These are phyloP conservation scores for Rhizophagus prolifer DNA, from an alignment of 192 early-diverging fungal genomes.

Conservation along the genomic window DNA sequence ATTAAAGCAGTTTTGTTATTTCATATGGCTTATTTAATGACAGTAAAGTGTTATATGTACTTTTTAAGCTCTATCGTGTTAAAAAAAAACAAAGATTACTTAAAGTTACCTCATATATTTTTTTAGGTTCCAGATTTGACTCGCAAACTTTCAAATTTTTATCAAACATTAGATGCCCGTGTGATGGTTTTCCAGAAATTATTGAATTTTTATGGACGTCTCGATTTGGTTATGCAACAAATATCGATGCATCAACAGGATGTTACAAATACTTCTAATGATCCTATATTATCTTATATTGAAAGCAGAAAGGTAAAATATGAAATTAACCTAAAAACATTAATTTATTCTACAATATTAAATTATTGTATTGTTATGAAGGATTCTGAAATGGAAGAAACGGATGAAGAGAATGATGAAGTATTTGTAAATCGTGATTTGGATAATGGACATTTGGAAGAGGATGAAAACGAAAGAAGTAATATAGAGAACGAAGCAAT, in stretches of 20 bases:
- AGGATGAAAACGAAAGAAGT: conserved; percentile 34
- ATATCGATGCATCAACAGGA: conserved; percentile 42
- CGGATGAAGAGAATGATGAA: conserved; percentile 38
- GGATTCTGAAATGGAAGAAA: conserved; percentile 12
- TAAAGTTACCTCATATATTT: background rate
- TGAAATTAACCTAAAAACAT: background rate
- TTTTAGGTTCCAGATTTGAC: conserved; percentile 46
- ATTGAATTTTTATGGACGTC: conserved; percentile 47
- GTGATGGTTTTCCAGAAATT: conserved; percentile 48
- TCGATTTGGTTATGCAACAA: conserved; percentile 54
- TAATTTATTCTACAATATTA: background rate
- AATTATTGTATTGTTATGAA: background rate
- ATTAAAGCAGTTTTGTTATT: conserved; percentile 50
- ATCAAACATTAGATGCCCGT: conserved; percentile 49
- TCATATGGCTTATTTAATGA: conserved; percentile 60
- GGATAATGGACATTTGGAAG: conserved; percentile 35
- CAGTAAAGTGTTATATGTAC: conserved; percentile 27
- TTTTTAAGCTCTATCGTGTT: background rate
- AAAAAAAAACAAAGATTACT: background rate
- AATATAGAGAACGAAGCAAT: background rate
- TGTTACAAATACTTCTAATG: conserved; percentile 39
- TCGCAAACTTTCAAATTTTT: conserved; percentile 50
- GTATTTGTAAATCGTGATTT: conserved; percentile 37
- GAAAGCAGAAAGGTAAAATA: conserved; percentile 29
- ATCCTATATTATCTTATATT: conserved; percentile 46